Conservation (phyloP, 2,329 filamentous ascomycete genomes). For the Pyricularia pennisetigena region DNA sequence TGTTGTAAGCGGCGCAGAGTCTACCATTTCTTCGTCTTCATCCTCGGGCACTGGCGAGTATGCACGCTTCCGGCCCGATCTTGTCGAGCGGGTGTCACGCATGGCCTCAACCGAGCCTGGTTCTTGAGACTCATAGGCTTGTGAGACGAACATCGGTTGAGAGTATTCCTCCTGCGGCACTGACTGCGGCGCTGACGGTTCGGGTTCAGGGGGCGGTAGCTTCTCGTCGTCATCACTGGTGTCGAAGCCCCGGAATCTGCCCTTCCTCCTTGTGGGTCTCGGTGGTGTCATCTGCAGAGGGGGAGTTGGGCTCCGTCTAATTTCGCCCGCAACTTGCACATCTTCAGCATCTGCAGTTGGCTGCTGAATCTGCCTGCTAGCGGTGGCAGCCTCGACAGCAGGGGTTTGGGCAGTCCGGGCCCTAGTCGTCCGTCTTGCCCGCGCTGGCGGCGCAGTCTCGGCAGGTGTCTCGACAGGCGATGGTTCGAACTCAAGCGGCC, state of each 20-base stretch:
- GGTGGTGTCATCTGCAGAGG: background rate
- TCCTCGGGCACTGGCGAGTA: slow-evolving; percentile 28
- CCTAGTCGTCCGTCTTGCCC: slow-evolving; percentile 1
- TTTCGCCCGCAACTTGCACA: slow-evolving; percentile 2
- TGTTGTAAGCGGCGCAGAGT: slow-evolving; percentile 62
- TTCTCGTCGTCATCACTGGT: slow-evolving; percentile 28
- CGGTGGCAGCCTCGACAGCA: slow-evolving; percentile 13
- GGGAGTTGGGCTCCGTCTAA: slow-evolving; percentile 6
- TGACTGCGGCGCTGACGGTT: slow-evolving; percentile 3
- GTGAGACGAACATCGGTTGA: slow-evolving; percentile 47
- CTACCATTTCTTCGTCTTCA: slow-evolving; percentile 52
- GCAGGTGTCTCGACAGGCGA: slow-evolving; percentile 13
- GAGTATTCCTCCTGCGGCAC: slow-evolving; percentile 14
- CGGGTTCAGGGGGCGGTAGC: slow-evolving; percentile 5
- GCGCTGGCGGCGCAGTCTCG: slow-evolving; percentile 8
- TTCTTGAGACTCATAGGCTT: slow-evolving; percentile 25
- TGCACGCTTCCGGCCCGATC: slow-evolving; percentile 30
- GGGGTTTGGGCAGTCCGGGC: background rate
- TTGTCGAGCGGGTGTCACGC: slow-evolving; percentile 16
- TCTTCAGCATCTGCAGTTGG: slow-evolving; percentile 12
- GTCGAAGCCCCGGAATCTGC: slow-evolving; percentile 68
- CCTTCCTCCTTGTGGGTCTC: slow-evolving; percentile 11
- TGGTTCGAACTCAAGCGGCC: slow-evolving; percentile 48
- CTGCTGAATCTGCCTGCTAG: slow-evolving; percentile 13
- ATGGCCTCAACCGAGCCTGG: slow-evolving; percentile 10